Percentiles rank a stretch among this genome's conserved stretches.
Conservation (phyloP, 2,329 filamentous ascomycete genomes). For the Stagonosporopsis chrysanthemi region DNA sequence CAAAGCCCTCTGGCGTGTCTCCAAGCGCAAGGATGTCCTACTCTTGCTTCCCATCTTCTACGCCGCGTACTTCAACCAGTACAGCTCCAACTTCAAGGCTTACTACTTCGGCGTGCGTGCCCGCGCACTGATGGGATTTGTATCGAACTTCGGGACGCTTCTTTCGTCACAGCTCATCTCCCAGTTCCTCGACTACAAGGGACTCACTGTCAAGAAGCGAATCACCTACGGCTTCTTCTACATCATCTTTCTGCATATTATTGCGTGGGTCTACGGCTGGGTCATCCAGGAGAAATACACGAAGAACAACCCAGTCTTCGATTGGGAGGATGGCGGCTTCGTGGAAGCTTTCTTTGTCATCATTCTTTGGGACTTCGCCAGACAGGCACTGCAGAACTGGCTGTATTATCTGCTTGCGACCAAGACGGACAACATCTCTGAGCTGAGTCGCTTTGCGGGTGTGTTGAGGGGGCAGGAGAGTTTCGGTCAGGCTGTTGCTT, state of each 20-base stretch:
- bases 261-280: constrained; percentile 63
- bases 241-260: constrained; percentile 54
- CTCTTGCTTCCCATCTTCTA: constrained; percentile 56
- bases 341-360: constrained; percentile 59
- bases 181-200: constrained; percentile 55
- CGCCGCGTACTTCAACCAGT: constrained; percentile 57
- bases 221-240: constrained; percentile 57
- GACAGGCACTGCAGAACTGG: constrained; percentile 64
- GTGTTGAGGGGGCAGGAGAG: constrained; percentile 56
- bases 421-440: constrained; percentile 64
- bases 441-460: constrained; percentile 55
- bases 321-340: constrained; percentile 55
- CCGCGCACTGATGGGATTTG: constrained; percentile 58
- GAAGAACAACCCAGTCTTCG: constrained; percentile 49
- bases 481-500: constrained; percentile 55
- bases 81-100: constrained; percentile 58
- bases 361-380: constrained; percentile 59
- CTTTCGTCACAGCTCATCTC: constrained; percentile 57
- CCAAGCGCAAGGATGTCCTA: constrained; percentile 44
- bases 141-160: constrained; percentile 53
- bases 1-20: constrained; percentile 46
- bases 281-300: constrained; percentile 62
- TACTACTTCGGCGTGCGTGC: constrained; percentile 59
- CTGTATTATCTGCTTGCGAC: constrained; percentile 64
- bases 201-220: constrained; percentile 51